A percentile compares a stretch with the other conserved stretches of the same genome.
Conservation (phyloP, 371 early-diverging fungal species). For the Basidiobolus heterosporus region DNA sequence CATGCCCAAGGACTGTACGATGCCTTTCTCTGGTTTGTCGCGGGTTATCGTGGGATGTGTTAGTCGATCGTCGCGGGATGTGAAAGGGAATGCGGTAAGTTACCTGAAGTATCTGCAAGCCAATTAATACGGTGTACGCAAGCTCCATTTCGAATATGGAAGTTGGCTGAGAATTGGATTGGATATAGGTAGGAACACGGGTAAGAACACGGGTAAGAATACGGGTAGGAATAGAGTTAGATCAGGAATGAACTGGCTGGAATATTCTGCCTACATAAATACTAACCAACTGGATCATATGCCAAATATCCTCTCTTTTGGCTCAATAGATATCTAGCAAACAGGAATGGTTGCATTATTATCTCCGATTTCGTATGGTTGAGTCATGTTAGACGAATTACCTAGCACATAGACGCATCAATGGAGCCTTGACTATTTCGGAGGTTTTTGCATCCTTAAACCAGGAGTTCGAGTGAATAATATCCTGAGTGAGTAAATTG, state of each 20-base stretch:
- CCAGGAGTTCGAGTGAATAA: constrained; percentile 7
- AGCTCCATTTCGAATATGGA: constrained; percentile 80
- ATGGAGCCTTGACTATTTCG: constrained; percentile 28
- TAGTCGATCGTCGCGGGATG: neutral
- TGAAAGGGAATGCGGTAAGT: neutral
- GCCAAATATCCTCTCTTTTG: constrained; percentile 43
- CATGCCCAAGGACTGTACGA: constrained; percentile 62
- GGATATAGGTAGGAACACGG: too few species aligned
- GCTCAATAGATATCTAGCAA: constrained; percentile 28
- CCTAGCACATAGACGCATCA: constrained; percentile 49
- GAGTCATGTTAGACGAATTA: constrained; percentile 32
- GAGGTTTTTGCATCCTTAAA: constrained; percentile 7
- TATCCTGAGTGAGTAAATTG: too few species aligned
- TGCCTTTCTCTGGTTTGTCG: constrained; percentile 27
- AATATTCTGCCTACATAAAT: neutral
- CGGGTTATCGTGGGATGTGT: neutral
- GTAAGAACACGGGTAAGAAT: too few species aligned
- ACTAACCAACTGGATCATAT: constrained; percentile 57
- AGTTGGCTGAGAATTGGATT: constrained; percentile 50
- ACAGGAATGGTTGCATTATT: too few species aligned
- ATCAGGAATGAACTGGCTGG: too few species aligned
- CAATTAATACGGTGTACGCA: constrained; percentile 67
- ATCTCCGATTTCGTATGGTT: neutral
- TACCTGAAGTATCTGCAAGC: constrained; percentile 53
- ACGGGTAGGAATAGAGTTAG: too few species aligned